Conservation (phyloP, 1,139 yeast genomes). For the Lodderomyces orthopsilosis region DNA sequence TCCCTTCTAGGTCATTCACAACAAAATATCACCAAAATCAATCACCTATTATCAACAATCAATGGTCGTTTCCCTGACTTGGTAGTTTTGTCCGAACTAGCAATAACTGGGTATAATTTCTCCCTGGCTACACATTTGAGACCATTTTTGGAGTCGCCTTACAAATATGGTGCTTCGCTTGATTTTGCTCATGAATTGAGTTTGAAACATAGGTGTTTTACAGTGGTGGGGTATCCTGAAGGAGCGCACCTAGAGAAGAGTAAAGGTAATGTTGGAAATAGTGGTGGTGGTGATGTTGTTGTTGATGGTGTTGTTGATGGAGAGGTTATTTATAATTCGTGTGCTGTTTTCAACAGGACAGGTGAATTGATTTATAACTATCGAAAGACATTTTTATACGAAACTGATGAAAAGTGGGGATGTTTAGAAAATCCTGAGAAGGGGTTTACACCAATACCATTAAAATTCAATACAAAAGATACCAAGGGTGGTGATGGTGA, state of each 20-base stretch:
- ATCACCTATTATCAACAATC: conserved; percentile 29
- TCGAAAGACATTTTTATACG: conserved; percentile 74
- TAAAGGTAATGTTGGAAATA: conserved; percentile 15
- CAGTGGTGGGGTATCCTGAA: conserved; percentile 86
- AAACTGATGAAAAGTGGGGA: conserved; percentile 82
- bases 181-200: conserved; percentile 60
- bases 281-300: not conserved
- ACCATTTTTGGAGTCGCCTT: conserved; percentile 55
- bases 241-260: conserved; percentile 5
- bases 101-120: conserved; percentile 84
- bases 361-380: conserved; percentile 68
- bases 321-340: conserved; percentile 60
- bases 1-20: conserved; percentile 61
- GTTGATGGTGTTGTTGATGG: not conserved
- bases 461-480: conserved; percentile 20
- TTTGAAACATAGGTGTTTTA: conserved; percentile 53
- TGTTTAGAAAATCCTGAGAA: conserved; percentile 59
- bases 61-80: conserved; percentile 36
- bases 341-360: conserved; percentile 55
- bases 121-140: conserved; percentile 46
- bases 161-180: conserved; percentile 42
- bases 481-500: not conserved
- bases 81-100: conserved; percentile 77
- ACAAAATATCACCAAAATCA: conserved; percentile 51
- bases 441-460: conserved; percentile 45